These are phyloP conservation scores for Penicillium fimorum DNA, from an alignment of 495 filamentous ascomycete genomes.

Conservation along the genomic window DNA sequence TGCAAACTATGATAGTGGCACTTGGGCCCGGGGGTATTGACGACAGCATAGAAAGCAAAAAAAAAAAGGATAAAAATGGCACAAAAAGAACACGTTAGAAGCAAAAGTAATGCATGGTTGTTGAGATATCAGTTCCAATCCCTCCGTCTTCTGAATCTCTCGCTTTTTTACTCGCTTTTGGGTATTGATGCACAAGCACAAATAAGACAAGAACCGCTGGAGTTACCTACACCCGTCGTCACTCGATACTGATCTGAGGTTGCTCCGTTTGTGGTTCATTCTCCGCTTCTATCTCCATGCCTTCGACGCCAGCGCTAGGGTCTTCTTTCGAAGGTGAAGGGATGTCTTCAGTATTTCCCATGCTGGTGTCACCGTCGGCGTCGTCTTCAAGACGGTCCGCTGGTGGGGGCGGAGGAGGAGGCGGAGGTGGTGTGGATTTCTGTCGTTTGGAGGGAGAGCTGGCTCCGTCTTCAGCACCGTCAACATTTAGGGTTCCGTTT, in stretches of 20 bases:
- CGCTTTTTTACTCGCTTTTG: conserved; percentile 10
- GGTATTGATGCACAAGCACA: conserved; percentile 9
- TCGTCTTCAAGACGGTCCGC: conserved; percentile 15
- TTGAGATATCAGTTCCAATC: conserved; percentile 1
- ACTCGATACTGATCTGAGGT: conserved; percentile 26
- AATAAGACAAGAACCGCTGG: not conserved
- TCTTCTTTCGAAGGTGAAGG: conserved; percentile 22
- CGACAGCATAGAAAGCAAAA: conserved; percentile 11
- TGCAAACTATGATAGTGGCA: conserved; percentile 15
- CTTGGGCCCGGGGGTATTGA: conserved; percentile 7
- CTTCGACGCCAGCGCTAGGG: conserved; percentile 6
- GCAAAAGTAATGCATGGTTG: conserved; percentile 4
- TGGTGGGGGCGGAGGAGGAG: conserved; percentile 32
- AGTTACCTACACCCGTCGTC: conserved; percentile 21
- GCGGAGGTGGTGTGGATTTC: conserved; percentile 41
- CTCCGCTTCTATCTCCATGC: conserved; percentile 14
- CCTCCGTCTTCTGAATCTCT: not conserved
- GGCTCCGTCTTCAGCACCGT: conserved; percentile 30
- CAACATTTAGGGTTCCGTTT: conserved; percentile 45
- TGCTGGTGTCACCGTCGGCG: conserved; percentile 28
- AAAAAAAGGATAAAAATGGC: conserved; percentile 4
- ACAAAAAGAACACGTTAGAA: conserved; percentile 16
- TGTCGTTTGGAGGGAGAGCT: conserved; percentile 38
- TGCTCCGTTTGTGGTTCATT: conserved; percentile 11
- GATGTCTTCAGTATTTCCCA: conserved; percentile 21